phyloP scores from a whole-genome alignment of 805 yeast species.

The Ogataea populi-albae region DNA sequence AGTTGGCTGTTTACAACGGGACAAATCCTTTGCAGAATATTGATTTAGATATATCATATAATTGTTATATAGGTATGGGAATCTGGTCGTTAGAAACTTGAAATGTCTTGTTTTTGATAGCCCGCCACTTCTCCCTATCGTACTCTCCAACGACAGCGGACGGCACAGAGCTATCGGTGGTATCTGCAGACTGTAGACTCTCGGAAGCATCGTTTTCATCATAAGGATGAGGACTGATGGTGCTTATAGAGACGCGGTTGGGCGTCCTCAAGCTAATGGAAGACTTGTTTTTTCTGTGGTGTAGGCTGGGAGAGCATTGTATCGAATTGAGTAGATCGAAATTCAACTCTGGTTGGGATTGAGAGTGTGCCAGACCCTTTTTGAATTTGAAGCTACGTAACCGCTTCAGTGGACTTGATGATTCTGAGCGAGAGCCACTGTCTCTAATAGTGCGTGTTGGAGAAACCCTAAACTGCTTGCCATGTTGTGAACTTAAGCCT shows the following conservation, averaged over 20 bases:
- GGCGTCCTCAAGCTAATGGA: conserved; percentile 20
- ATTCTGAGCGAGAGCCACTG: conserved; percentile 13
- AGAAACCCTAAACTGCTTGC: too few species aligned
- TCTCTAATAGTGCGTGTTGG: conserved; percentile 4
- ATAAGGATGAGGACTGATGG: neutral
- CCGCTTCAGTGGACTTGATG: conserved; percentile 29
- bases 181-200: conserved; percentile 19
- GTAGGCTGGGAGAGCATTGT: conserved; percentile 27
- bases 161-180: conserved; percentile 43
- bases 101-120: conserved; percentile 35
- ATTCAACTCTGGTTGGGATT: conserved; percentile 25
- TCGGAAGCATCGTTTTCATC: conserved; percentile 15
- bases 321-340: conserved; percentile 26
- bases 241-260: neutral
- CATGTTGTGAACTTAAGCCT: too few species aligned
- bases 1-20: too few species aligned
- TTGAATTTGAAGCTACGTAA: conserved; percentile 24
- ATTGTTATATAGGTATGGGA: neutral
- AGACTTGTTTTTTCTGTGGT: conserved; percentile 19
- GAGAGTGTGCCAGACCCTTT: conserved; percentile 14
- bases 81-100: conserved; percentile 8
- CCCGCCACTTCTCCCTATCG: conserved; percentile 64
- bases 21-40: too few species aligned
- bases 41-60: neutral
- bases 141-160: conserved; percentile 61